Percentiles rank a stretch among this genome's conserved stretches.
These are phyloP conservation scores for Pyrenochaeta sp. DNA, from an alignment of 2,329 filamentous ascomycete species.

Conservation along the genomic window DNA sequence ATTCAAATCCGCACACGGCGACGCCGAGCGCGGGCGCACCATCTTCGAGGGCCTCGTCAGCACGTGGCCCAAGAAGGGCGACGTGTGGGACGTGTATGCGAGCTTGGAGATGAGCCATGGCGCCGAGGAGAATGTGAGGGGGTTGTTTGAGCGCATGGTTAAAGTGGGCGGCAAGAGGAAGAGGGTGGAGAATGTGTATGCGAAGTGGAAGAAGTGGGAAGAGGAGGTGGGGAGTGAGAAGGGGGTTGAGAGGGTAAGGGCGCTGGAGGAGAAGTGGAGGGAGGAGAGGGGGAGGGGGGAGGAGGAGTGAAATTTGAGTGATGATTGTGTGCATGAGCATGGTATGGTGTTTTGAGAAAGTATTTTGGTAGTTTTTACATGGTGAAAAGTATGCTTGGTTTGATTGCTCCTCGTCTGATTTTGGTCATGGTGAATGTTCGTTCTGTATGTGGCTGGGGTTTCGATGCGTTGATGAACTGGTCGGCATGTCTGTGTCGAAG, in stretches of 20 bases:
- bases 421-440: too few relatives aligned
- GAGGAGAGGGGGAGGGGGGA: slow-evolving; percentile 46
- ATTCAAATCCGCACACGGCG: slow-evolving; percentile 82
- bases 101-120: slow-evolving; percentile 77
- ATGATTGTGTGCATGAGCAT: too few relatives aligned
- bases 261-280: slow-evolving; percentile 74
- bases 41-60: slow-evolving; percentile 89
- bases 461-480: too few relatives aligned
- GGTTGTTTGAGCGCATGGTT: slow-evolving; percentile 82
- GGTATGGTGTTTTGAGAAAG: too few relatives aligned
- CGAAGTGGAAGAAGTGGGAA: slow-evolving; percentile 91
- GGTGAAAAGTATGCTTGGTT: too few relatives aligned
- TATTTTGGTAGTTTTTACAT: too few relatives aligned
- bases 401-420: too few relatives aligned
- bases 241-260: slow-evolving; percentile 73
- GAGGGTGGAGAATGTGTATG: slow-evolving; percentile 87
- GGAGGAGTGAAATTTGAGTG: too few relatives aligned
- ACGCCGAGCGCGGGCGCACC: slow-evolving; percentile 89
- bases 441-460: too few relatives aligned
- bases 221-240: slow-evolving; percentile 72
- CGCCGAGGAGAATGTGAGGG: slow-evolving; percentile 67
- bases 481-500: too few relatives aligned
- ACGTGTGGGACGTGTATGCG: slow-evolving; percentile 91
- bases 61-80: slow-evolving; percentile 86
- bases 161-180: slow-evolving; percentile 74